A percentile compares a stretch with the other conserved stretches of the same genome.
Conservation (phyloP, 441 rosid genomes). For the Eutrema salsugineum region DNA sequence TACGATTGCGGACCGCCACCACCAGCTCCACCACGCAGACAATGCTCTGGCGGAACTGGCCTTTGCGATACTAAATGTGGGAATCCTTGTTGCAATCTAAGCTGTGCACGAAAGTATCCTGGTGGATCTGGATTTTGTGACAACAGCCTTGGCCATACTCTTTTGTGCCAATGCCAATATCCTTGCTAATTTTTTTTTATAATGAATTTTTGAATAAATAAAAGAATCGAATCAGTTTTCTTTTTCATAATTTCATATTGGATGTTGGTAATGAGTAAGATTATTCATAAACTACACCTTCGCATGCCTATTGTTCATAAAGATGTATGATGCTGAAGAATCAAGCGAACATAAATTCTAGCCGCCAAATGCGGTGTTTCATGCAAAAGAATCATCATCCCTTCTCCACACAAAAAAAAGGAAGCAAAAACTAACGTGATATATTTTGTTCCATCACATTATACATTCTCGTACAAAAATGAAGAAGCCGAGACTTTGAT, state of each 20-base stretch:
- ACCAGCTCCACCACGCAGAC: background rate
- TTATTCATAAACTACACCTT: too few species aligned
- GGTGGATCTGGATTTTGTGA: slow-evolving; percentile 18
- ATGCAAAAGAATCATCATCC: too few species aligned
- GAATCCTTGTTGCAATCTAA: background rate
- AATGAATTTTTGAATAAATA: background rate
- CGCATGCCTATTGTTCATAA: too few species aligned
- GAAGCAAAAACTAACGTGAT: too few species aligned
- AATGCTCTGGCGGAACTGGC: slow-evolving; percentile 11
- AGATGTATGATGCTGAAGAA: too few species aligned
- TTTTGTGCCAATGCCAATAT: slow-evolving; percentile 20
- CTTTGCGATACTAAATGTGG: background rate
- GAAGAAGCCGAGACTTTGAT: too few species aligned
- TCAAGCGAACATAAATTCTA: too few species aligned
- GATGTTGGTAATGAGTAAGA: background rate
- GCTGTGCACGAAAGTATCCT: slow-evolving; percentile 13
- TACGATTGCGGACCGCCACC: background rate
- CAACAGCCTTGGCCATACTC: background rate
- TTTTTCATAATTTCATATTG: background rate
- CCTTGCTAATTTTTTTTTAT: background rate
- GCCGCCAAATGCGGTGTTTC: too few species aligned
- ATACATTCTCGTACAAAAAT: too few species aligned
- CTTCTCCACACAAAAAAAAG: too few species aligned
- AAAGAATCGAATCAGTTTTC: background rate
- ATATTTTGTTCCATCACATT: too few species aligned